A percentile compares a stretch with the other conserved stretches of the same genome.
phyloP scores from a whole-genome alignment of 163 green algal genomes.

The Trebouxiophyceae sp. region DNA sequence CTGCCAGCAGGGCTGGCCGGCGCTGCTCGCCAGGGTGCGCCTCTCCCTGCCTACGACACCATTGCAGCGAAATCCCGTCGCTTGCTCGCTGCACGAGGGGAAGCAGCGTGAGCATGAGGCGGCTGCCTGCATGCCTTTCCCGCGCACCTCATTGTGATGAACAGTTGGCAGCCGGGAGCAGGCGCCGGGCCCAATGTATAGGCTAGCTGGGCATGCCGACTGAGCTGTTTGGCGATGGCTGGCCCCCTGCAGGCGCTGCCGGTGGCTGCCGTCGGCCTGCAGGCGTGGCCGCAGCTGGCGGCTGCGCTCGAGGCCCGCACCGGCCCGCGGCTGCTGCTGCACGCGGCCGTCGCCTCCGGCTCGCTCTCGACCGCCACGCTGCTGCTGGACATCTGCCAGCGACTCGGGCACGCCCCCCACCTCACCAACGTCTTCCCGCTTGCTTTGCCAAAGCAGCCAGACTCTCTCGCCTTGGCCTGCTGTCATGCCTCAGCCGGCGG shows the following conservation, averaged over 20 bases:
- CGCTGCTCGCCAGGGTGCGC: conserved; percentile 2
- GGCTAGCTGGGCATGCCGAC: no score
- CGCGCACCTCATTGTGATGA: no score
- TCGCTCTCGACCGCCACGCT: background rate
- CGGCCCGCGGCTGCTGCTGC: background rate
- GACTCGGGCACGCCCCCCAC: background rate
- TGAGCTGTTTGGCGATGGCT: no score
- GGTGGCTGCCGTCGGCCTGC: conserved; percentile 1
- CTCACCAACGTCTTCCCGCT: background rate
- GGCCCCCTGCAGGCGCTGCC: conserved; percentile 3
- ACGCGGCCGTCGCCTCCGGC: conserved; percentile 1
- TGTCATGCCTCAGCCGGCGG: background rate
- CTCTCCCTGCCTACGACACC: background rate
- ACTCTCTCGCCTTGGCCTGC: background rate
- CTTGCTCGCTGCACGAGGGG: no score
- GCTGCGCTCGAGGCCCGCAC: background rate
- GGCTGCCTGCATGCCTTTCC: no score
- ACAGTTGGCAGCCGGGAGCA: no score
- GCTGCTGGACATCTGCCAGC: conserved; percentile 1
- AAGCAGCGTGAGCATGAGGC: no score
- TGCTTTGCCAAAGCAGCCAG: background rate
- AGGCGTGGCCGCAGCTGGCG: background rate
- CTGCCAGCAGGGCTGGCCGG: background rate
- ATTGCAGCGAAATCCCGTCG: no score
- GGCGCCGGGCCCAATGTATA: no score